A percentile compares a stretch with the other conserved stretches of the same genome.
Conservation (phyloP, 1,139 yeast genomes). For the Suhomyces wounanorum region DNA sequence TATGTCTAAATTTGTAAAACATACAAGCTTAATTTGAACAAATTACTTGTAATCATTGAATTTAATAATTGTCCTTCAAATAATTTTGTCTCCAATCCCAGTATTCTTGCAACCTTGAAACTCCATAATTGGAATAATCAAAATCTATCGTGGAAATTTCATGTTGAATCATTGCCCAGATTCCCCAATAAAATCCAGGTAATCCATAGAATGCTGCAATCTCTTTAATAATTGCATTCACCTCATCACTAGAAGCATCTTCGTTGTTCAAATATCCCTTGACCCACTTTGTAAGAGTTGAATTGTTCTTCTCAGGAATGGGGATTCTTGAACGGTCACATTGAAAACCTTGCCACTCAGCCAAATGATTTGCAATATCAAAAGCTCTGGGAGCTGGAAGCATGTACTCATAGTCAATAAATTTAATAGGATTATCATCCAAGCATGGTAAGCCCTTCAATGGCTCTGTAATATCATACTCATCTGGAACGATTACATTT, state of each 20-base stretch:
- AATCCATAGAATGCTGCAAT: constrained; percentile 66
- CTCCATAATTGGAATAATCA: constrained; percentile 65
- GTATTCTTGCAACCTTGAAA: constrained; percentile 63
- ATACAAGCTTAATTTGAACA: not conserved
- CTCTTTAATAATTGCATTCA: constrained; percentile 51
- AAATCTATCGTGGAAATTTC: constrained; percentile 72
- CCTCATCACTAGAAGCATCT: constrained; percentile 26
- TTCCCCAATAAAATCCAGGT: constrained; percentile 86
- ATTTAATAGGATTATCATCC: constrained; percentile 52
- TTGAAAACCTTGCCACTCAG: constrained; percentile 86
- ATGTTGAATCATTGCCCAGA: constrained; percentile 81
- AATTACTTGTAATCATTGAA: not conserved
- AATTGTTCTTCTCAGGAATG: constrained; percentile 45
- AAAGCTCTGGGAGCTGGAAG: constrained; percentile 80
- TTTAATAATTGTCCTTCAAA: constrained; percentile 11
- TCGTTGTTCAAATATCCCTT: constrained; percentile 45
- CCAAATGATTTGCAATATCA: constrained; percentile 82
- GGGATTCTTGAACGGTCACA: constrained; percentile 68
- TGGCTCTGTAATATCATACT: constrained; percentile 21
- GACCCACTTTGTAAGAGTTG: constrained; percentile 56
- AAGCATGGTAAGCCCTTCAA: constrained; percentile 27
- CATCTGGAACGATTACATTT: constrained; percentile 62
- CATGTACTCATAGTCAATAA: constrained; percentile 82
- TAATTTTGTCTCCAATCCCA: constrained; percentile 61
- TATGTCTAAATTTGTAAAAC: not conserved